These are phyloP conservation scores for Russula abietina DNA, from an alignment of 768 basidiomycete genomes.

Conservation along the genomic window DNA sequence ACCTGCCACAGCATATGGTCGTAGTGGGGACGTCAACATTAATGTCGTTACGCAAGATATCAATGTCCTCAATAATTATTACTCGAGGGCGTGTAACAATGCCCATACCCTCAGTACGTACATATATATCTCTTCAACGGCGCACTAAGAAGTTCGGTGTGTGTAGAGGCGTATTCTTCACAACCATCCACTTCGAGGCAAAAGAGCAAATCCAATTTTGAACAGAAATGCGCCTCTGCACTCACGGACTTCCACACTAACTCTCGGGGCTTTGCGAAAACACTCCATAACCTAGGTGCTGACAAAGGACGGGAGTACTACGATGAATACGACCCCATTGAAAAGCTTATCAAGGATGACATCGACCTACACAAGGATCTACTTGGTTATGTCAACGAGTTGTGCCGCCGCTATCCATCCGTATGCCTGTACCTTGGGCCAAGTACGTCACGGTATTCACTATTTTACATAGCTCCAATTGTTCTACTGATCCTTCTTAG, in stretches of 20 bases:
- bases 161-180: conserved; percentile 27
- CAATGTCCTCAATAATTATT: conserved; percentile 29
- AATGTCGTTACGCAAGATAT: conserved; percentile 24
- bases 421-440: conserved; percentile 50
- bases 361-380: conserved; percentile 45
- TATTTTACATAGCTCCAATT: background rate
- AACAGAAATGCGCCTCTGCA: conserved; percentile 35
- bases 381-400: conserved; percentile 31
- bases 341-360: conserved; percentile 45
- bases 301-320: conserved; percentile 51
- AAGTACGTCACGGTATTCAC: conserved; percentile 32
- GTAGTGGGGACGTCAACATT: conserved; percentile 20
- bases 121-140: background rate
- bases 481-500: conserved; percentile 31
- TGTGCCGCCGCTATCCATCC: conserved; percentile 39
- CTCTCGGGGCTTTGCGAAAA: conserved; percentile 30
- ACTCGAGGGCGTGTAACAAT: conserved; percentile 24
- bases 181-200: conserved; percentile 28
- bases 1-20: background rate
- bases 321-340: conserved; percentile 38
- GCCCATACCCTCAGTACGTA: conserved; percentile 30
- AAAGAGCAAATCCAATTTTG: conserved; percentile 37
- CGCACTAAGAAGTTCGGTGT: background rate
- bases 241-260: conserved; percentile 35
- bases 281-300: conserved; percentile 30